phyloP scores from a whole-genome alignment of 129 eudicot species.

The Erigeron canadensis region DNA sequence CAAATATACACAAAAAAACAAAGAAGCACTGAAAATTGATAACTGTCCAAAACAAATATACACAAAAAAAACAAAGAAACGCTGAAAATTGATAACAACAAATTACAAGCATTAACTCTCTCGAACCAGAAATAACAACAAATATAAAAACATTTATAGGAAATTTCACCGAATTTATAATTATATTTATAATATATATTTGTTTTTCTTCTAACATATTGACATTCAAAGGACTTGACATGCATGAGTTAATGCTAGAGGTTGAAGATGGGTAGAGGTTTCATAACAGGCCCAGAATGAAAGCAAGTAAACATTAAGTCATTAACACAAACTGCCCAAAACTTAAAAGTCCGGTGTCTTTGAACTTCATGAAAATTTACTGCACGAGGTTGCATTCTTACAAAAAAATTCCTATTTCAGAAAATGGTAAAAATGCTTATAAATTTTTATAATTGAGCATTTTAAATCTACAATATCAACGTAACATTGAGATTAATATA shows the following conservation, averaged over 20 bases:
- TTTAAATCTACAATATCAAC: too few species aligned
- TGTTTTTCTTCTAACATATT: neutral
- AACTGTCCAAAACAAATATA: neutral
- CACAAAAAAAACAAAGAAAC: neutral
- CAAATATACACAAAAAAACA: neutral
- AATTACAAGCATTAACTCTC: neutral
- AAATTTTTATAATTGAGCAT: too few species aligned
- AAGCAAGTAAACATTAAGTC: too few species aligned
- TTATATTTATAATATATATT: constrained; percentile 5
- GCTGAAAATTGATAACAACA: neutral
- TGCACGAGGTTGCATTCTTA: too few species aligned
- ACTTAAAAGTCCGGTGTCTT: too few species aligned
- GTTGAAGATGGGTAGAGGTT: too few species aligned
- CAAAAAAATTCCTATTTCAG: too few species aligned
- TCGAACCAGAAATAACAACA: neutral
- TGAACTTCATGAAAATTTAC: too few species aligned
- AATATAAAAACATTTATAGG: neutral
- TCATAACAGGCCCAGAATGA: too few species aligned
- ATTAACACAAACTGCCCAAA: too few species aligned
- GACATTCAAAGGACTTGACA: constrained; percentile 2
- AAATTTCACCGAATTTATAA: neutral
- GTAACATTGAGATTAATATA: too few species aligned
- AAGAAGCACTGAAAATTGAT: neutral
- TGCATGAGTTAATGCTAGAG: neutral
- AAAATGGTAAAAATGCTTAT: too few species aligned